Evolutionary conservation across 1,284 basidiomycete genomes (phyloP), one percentile per base, ranked within the genome.

Genomic region (Tremellales sp.): DNA sequence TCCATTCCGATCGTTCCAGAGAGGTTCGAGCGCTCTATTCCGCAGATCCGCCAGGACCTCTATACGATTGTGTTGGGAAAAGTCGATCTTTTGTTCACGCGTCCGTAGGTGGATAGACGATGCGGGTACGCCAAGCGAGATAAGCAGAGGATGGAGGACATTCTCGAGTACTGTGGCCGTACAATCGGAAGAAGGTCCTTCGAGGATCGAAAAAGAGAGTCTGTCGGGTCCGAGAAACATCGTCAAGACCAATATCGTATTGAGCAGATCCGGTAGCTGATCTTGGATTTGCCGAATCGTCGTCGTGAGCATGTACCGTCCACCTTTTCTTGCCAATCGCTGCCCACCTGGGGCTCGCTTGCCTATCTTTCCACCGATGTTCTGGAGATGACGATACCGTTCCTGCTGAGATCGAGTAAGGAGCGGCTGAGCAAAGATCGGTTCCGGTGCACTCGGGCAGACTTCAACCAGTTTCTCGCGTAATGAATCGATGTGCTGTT

Each of bases 161-260:
- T 55, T 43, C 8, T 62, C 52, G 22, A 76, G 49, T 1, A 68
- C 55, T n/a, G 54, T 19, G 0, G 68, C 55, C 1, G 73, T 74
- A n/a, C 64, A 57, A 47, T 76, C 74, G 17, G 49, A 44, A 5
- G 68, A 71, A 0, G 73, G 73, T 21, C 74, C 74, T 58, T 76
- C 74, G 21, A 74, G 54, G 33, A 76, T 65, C 6, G 66, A 67
- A 31, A 75, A 61, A 2, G 60, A 53, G 10, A 74, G 48, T 15
- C 57, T 49, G 11, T 60, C 45, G 0, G 70, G 49, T 1, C 72
- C 70, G 29, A 76, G 63, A 40, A 64, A 70, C 19, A 57, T 43
- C 5, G 60, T 51, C 11, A 73, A 48, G 3, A 71, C 62, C 15
- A 68, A 49, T n/a, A 76, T 45, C 1, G 72, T 54, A 40, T 68